Conservation (phyloP, 208 protist genomes). For the Naegleria lovaniensis region DNA sequence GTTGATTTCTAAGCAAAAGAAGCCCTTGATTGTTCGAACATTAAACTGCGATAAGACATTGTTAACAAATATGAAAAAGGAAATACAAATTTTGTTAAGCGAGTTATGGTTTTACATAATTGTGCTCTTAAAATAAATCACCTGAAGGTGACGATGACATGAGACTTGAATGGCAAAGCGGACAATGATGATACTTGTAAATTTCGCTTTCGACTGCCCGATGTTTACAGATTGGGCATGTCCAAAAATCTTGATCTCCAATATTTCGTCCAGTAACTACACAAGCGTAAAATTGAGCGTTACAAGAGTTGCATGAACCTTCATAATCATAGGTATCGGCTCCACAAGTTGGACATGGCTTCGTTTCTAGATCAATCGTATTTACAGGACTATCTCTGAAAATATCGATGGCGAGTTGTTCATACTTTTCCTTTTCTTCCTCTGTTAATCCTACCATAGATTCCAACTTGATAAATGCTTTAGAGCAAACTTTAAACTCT, state of each 20-base stretch:
- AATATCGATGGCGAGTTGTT: constrained; percentile 77
- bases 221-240: constrained; percentile 72
- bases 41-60: too few relatives aligned
- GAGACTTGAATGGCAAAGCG: constrained; percentile 66
- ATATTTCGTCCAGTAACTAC: constrained; percentile 73
- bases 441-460: constrained; percentile 56
- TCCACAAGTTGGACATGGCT: constrained; percentile 68
- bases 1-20: too few relatives aligned
- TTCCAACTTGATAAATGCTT: constrained; percentile 86
- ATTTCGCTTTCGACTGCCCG: constrained; percentile 62
- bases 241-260: constrained; percentile 57
- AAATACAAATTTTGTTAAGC: too few relatives aligned
- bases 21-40: too few relatives aligned
- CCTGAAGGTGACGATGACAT: not conserved
- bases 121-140: not conserved
- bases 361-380: constrained; percentile 55
- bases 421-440: constrained; percentile 58
- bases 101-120: not conserved
- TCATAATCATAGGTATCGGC: constrained; percentile 81
- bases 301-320: constrained; percentile 64
- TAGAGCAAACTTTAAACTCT: constrained; percentile 81
- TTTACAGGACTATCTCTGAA: constrained; percentile 76
- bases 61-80: too few relatives aligned
- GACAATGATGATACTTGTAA: constrained; percentile 70
- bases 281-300: constrained; percentile 69